Evolutionary conservation across 2,329 filamentous ascomycete genomes (phyloP).

Genomic region (Hymenoscyphus occultus): DNA sequence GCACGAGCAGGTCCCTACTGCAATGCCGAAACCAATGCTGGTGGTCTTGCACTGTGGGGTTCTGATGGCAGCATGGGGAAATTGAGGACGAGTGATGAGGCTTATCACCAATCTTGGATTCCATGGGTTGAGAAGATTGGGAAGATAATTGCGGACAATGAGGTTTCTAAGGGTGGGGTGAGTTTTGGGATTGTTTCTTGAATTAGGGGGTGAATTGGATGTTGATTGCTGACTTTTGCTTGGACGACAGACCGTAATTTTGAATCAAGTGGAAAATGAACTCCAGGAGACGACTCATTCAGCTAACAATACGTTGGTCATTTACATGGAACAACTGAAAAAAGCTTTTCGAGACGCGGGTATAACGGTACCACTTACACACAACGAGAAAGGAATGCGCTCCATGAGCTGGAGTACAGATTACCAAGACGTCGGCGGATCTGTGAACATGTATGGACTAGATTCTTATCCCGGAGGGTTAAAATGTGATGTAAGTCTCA

Average conservation of each 20-base stretch:
- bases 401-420: slow-evolving; percentile 51
- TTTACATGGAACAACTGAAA: slow-evolving; percentile 52
- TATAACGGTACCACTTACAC: slow-evolving; percentile 47
- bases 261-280: slow-evolving; percentile 54
- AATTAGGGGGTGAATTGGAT: not conserved
- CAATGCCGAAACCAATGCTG: slow-evolving; percentile 50
- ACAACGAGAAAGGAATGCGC: slow-evolving; percentile 51
- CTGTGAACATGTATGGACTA: slow-evolving; percentile 49
- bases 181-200: slow-evolving; percentile 6
- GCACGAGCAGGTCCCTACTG: slow-evolving; percentile 50
- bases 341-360: slow-evolving; percentile 45
- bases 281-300: slow-evolving; percentile 44
- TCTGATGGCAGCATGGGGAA: slow-evolving; percentile 46
- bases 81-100: slow-evolving; percentile 43
- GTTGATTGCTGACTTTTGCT: not conserved
- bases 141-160: slow-evolving; percentile 47
- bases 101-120: slow-evolving; percentile 45
- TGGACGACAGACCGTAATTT: slow-evolving; percentile 41
- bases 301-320: slow-evolving; percentile 45
- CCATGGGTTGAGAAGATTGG: slow-evolving; percentile 48
- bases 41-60: slow-evolving; percentile 46
- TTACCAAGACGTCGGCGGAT: slow-evolving; percentile 53
- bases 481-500: slow-evolving; percentile 41
- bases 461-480: slow-evolving; percentile 47
- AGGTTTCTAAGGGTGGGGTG: slow-evolving; percentile 48